phyloP scores from a whole-genome alignment of 2,329 filamentous ascomycete genomes.

The Pseudogymnoascus sp. region DNA sequence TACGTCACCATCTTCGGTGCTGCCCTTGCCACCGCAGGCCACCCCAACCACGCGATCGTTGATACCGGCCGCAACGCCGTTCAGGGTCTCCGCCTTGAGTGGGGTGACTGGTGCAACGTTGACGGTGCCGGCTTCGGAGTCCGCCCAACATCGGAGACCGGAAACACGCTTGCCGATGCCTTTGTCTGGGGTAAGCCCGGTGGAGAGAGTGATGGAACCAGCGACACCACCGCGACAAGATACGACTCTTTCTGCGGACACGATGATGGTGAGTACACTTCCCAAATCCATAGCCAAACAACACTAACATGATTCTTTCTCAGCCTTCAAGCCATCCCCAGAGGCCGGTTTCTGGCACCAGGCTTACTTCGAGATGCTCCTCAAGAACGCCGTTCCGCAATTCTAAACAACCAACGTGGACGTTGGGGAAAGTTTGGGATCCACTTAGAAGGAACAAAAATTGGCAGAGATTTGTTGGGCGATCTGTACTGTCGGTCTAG shows the following conservation, averaged over 20 bases:
- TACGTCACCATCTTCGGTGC: constrained; percentile 35
- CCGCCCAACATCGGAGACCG: constrained; percentile 21
- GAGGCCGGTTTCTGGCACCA: constrained; percentile 37
- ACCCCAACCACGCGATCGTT: constrained; percentile 36
- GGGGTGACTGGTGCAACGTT: constrained; percentile 39
- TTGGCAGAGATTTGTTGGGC: constrained; percentile 7
- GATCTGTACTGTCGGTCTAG: neutral
- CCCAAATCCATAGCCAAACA: constrained; percentile 31
- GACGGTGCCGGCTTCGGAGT: constrained; percentile 28
- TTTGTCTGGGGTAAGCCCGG: constrained; percentile 31
- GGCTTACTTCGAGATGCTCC: constrained; percentile 36
- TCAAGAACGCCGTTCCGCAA: constrained; percentile 31
- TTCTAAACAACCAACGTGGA: constrained; percentile 14
- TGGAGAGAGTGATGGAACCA: constrained; percentile 25
- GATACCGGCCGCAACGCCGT: constrained; percentile 43
- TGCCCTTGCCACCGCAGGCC: constrained; percentile 22
- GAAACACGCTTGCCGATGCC: constrained; percentile 23
- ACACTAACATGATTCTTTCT: neutral
- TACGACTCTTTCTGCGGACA: constrained; percentile 43
- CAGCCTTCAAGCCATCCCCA: constrained; percentile 32
- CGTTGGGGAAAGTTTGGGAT: constrained; percentile 1
- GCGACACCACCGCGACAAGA: constrained; percentile 29
- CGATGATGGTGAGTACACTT: constrained; percentile 44
- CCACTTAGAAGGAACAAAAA: constrained; percentile 7
- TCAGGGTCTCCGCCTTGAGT: constrained; percentile 34